Percentiles rank a stretch among this genome's conserved stretches.
Evolutionary conservation across 352 stramenopile genomes (phyloP).

Genomic region (Phytophthora palmivora): DNA sequence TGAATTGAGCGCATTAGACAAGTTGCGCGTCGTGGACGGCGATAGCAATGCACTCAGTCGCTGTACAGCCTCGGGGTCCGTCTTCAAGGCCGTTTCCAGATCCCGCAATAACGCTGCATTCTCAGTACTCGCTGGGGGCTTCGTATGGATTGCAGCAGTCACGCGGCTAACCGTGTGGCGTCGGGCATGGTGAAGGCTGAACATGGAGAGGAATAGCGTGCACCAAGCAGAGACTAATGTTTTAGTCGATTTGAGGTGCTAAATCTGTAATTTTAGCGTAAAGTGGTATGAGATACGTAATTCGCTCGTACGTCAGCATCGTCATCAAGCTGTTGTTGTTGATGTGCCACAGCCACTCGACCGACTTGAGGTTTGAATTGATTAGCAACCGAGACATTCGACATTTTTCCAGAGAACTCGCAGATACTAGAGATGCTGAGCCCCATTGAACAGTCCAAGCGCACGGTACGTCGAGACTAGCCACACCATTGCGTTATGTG

Average conservation of each 20-base stretch:
- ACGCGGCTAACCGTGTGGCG: conserved; percentile 1
- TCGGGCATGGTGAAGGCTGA: conserved; percentile 10
- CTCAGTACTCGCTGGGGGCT: conserved; percentile 33
- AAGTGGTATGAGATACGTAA: conserved; percentile 9
- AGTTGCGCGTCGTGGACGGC: conserved; percentile 55
- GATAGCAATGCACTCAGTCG: conserved; percentile 52
- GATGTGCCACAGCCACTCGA: conserved; percentile 29
- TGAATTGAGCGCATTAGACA: conserved; percentile 52
- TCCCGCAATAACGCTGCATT: conserved; percentile 52
- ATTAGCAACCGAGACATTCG: conserved; percentile 9
- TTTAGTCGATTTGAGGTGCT: background rate
- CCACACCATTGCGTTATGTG: background rate
- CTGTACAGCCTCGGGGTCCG: conserved; percentile 39
- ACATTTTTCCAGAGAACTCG: background rate
- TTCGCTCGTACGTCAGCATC: conserved; percentile 23
- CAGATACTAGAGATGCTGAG: conserved; percentile 43
- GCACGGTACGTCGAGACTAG: conserved; percentile 47
- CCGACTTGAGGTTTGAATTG: conserved; percentile 12
- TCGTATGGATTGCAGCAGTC: conserved; percentile 29
- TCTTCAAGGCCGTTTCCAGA: conserved; percentile 44
- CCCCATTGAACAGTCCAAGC: conserved; percentile 78
- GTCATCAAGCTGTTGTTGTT: conserved; percentile 15
- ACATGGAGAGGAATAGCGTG: conserved; percentile 13
- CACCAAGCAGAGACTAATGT: conserved; percentile 1
- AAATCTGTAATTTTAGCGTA: conserved; percentile 10